Percentiles rank a stretch among this genome's conserved stretches.
Evolutionary conservation across 2,329 filamentous ascomycete genomes (phyloP).

Genomic region (Aspergillus eucalypticola): DNA sequence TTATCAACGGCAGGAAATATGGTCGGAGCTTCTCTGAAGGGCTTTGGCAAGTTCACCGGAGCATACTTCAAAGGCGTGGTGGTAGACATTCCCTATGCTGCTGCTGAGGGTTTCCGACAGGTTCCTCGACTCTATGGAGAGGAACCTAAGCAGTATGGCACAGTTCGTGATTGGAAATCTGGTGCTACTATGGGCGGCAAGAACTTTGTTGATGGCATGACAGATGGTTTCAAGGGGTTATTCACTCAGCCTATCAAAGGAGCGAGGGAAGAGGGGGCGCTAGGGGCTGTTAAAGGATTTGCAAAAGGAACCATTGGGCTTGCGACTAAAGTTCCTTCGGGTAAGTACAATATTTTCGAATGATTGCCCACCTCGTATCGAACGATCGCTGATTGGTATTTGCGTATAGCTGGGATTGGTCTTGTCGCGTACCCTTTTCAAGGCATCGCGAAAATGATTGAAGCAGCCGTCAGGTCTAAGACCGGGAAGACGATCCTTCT

Average conservation of each 20-base stretch:
- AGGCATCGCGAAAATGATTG: conserved; percentile 37
- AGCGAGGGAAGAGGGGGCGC: conserved; percentile 32
- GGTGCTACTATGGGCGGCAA: conserved; percentile 35
- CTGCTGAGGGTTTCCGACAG: conserved; percentile 38
- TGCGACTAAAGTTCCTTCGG: conserved; percentile 25
- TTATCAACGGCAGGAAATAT: conserved; percentile 12
- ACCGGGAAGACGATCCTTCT: conserved; percentile 27
- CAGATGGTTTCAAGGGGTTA: conserved; percentile 33
- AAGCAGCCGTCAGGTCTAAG: conserved; percentile 26
- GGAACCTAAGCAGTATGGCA: conserved; percentile 32
- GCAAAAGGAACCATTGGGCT: conserved; percentile 35
- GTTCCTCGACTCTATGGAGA: conserved; percentile 42
- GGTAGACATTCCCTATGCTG: conserved; percentile 40
- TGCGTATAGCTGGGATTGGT: conserved; percentile 25
- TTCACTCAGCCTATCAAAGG: conserved; percentile 34
- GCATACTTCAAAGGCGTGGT: conserved; percentile 34
- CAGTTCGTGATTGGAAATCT: conserved; percentile 36
- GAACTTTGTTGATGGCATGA: conserved; percentile 35
- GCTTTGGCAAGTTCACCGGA: conserved; percentile 28
- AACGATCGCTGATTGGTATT: not conserved
- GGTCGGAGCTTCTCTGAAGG: conserved; percentile 20
- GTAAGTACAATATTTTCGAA: conserved; percentile 16
- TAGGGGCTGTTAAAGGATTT: conserved; percentile 36
- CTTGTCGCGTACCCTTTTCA: conserved; percentile 36
- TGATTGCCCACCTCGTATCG: not conserved